Base-by-base conservation (phyloP, 2,329 filamentous ascomycete genomes). In the Cytospora leucostoma region DNA sequence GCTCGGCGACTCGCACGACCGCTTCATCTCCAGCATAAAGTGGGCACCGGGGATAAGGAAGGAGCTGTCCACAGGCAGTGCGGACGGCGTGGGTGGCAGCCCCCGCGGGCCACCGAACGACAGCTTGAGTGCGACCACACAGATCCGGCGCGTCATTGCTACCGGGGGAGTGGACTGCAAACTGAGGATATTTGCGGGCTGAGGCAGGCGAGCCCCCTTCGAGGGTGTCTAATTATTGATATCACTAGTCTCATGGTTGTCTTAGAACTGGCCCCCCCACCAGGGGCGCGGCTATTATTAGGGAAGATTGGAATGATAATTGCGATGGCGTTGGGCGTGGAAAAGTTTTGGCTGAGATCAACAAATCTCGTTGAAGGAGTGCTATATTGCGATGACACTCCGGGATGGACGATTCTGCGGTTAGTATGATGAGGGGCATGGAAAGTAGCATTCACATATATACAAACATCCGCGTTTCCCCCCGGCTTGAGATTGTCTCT, bases 91-190 rank as follows among this genome's bases (percentile, higher is more conserved):
- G 34, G 70, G 71, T 40, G 78, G 80, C 27, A 73, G 34, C 2
- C 52, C 65, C 35, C 71, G 71, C 47, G 68, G 70, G 2, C 80
- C 79, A 21, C 76, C 78, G 27, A 73, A 74, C 2, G 84, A 86
- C 63, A 27, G 27, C 27, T 27, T 27, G 27, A 27, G 27, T 27
- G 27, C 27, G 27, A 27, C 27, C 27, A 80, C 86, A 56, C 86
- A 87, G 68, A 92, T 96, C 66, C 84, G 91, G 66, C 96, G 92
- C 73, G 88, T 96, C n/a, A 88, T 97, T 70, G 93, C 92, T 10
- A 96, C 92, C 2, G 92, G 91, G 37, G 91, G 92, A 72, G 91
- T 96, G 63, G 92, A 96, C 78, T 79, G 88, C 72, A 91, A 87
- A 69, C 84, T 96, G 67, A 84, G 90, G 70, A 85, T 96, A 59